Evolutionary conservation across 345 rosid genomes (phyloP).

Genomic region (Tarenaya hassleriana): DNA sequence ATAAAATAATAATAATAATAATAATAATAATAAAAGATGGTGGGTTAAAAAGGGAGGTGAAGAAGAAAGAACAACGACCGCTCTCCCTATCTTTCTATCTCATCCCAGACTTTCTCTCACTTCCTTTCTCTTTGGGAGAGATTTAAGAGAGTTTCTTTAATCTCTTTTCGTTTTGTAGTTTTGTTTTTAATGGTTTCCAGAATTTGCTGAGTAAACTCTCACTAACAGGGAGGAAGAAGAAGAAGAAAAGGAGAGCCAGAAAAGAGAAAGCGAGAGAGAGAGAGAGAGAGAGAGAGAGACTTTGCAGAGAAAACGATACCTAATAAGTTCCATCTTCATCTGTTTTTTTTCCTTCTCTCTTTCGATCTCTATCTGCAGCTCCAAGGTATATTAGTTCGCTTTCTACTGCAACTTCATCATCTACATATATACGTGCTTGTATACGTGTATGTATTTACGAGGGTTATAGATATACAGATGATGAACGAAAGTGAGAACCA

Average conservation of each 20-base stretch:
- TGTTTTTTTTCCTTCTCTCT: too few relatives aligned
- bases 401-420: conserved; percentile 16
- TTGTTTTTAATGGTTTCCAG: conserved; percentile 8
- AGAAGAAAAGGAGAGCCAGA: conserved; percentile 37
- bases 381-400: conserved; percentile 28
- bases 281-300: conserved; percentile 34
- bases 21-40: conserved; percentile 24
- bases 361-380: conserved; percentile 43
- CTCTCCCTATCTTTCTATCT: conserved; percentile 13
- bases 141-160: conserved; percentile 20
- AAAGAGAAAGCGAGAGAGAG: conserved; percentile 37
- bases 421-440: neutral
- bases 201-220: conserved; percentile 29
- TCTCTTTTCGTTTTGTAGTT: neutral
- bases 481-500: conserved; percentile 30
- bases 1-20: conserved; percentile 3
- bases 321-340: conserved; percentile 36
- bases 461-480: conserved; percentile 16
- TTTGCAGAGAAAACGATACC: conserved; percentile 53
- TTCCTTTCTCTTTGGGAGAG: conserved; percentile 31
- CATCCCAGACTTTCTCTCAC: conserved; percentile 13
- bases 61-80: conserved; percentile 42
- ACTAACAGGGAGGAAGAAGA: conserved; percentile 30
- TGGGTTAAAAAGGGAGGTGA: conserved; percentile 25
- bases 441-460: neutral